Conservation (phyloP, 106 monocot species). For the Dendrobium officinale region DNA sequence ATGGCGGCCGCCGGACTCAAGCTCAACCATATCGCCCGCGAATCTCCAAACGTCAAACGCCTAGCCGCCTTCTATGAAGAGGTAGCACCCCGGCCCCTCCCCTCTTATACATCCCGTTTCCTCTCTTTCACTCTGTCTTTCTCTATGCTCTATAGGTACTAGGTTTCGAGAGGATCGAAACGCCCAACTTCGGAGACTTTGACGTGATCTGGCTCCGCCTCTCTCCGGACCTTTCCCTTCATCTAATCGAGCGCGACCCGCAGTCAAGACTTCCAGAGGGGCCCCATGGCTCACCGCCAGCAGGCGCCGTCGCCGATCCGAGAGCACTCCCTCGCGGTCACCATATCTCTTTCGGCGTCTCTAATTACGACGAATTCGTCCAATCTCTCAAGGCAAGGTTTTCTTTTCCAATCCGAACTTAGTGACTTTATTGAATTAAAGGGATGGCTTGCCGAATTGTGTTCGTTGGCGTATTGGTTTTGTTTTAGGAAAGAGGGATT, state of each 20-base stretch:
- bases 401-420: neutral
- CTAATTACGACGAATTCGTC: conserved; percentile 61
- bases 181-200: conserved; percentile 55
- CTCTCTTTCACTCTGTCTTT: neutral
- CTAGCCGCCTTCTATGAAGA: conserved; percentile 82
- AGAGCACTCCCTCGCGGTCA: conserved; percentile 48
- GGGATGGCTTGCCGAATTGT: conserved; percentile 1
- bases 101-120: neutral
- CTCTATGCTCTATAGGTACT: conserved; percentile 27
- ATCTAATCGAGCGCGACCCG: conserved; percentile 81
- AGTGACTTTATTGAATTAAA: neutral
- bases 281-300: conserved; percentile 13
- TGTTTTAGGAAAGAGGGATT: conserved; percentile 44
- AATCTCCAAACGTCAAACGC: conserved; percentile 59
- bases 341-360: conserved; percentile 59
- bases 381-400: conserved; percentile 34
- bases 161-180: conserved; percentile 62
- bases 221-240: conserved; percentile 44
- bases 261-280: conserved; percentile 49
- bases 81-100: conserved; percentile 8
- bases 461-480: neutral
- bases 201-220: conserved; percentile 66
- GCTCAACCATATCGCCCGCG: conserved; percentile 73
- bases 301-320: conserved; percentile 31
- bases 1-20: conserved; percentile 27